Evolutionary conservation across 1,284 basidiomycete species (phyloP).

Genomic region (Somion occarium): DNA sequence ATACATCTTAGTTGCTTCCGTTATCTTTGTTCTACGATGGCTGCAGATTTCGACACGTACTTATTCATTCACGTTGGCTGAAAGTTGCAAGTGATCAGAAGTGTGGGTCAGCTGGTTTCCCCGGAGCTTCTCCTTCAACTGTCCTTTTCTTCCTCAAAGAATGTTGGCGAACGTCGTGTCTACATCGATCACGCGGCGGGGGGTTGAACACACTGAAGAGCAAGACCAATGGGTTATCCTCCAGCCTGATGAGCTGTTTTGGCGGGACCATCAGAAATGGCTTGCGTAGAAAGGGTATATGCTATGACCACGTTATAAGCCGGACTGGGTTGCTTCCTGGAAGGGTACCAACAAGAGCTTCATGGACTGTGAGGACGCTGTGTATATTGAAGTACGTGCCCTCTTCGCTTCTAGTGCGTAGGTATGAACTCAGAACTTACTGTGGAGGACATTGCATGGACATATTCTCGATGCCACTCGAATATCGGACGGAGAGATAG

Average conservation of each 20-base stretch:
- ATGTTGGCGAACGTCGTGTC: no score
- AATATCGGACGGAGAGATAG: constrained; percentile 18
- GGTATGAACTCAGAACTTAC: neutral
- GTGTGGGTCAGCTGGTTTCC: no score
- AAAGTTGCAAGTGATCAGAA: no score
- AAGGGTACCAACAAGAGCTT: neutral
- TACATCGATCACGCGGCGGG: no score
- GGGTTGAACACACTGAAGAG: no score
- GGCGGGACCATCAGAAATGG: constrained; percentile 8
- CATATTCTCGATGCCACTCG: constrained; percentile 23
- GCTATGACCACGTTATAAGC: constrained; percentile 14
- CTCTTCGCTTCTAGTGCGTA: neutral
- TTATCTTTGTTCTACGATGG: no score
- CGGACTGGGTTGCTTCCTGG: constrained; percentile 16
- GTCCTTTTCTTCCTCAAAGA: no score
- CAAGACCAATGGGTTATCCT: no score
- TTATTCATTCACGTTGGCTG: no score
- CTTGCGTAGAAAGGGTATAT: constrained; percentile 13
- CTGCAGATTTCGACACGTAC: no score
- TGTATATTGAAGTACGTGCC: neutral
- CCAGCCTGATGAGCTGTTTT: neutral
- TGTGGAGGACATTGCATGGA: neutral
- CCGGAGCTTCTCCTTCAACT: no score
- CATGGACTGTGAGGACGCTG: neutral
- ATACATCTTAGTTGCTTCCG: no score